A percentile compares a stretch with the other conserved stretches of the same genome.
These are phyloP conservation scores for Punica granatum DNA, from an alignment of 345 rosid species.

Conservation along the genomic window DNA sequence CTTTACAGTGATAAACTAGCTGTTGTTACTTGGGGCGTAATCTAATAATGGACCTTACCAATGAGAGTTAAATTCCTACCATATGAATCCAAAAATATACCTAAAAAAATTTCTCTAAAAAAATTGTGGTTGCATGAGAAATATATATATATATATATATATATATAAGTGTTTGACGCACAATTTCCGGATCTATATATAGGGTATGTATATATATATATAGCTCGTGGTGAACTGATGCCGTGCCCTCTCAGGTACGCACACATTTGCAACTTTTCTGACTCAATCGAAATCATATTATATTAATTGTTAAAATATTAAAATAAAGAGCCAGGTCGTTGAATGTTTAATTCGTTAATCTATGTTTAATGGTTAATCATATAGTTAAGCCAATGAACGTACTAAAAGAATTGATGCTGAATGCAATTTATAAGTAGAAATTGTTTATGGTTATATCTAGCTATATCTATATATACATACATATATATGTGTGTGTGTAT, in stretches of 20 bases:
- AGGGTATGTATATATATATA: not conserved
- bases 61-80: not conserved
- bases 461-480: no score
- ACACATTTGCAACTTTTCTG: not conserved
- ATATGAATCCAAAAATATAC: not conserved
- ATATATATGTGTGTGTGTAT: no score
- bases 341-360: not conserved
- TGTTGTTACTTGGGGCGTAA: not conserved
- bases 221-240: not conserved
- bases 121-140: not conserved
- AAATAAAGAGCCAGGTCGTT: no score
- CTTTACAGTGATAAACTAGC: not conserved
- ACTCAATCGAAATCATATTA: not conserved
- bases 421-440: not conserved
- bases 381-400: not conserved
- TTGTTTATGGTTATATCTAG: no score
- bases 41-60: not conserved
- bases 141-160: not conserved
- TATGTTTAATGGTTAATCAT: not conserved
- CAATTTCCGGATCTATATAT: not conserved
- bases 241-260: constrained; percentile 12
- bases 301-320: not conserved
- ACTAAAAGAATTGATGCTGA: not conserved
- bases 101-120: not conserved
- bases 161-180: not conserved